Evolutionary conservation across 1,284 basidiomycete genomes (phyloP), one percentile per base, ranked within the genome.

Genomic region (Takashimella tepidaria): DNA sequence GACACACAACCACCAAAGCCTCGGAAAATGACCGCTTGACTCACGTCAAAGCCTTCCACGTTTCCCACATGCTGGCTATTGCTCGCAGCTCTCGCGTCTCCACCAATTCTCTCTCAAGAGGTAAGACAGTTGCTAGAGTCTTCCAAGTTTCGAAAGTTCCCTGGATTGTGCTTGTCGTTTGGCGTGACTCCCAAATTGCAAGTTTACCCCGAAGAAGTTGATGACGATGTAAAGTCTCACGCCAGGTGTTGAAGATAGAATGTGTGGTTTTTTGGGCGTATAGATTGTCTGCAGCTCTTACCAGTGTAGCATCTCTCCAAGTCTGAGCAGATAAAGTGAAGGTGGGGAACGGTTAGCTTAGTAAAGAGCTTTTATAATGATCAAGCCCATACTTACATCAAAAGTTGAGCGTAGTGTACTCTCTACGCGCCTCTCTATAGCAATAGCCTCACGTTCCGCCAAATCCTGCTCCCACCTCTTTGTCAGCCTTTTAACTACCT

Each of bases 391-490:
- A 52, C 67, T 61, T 50, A 70, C 70, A 23, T 58, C 49, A 23
- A 70, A 59, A 1, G 53, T 50, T 6, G 40, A 11, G 13, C 45
- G 25, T 6, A 47, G n/a, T 13, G 20, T 24, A 47, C 43, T 27
- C 21, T 41, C 19, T 10, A 45, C 37, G 21, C 49, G 41, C 37
- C 24, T 49, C 27, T 46, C n/a, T 1, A 45, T 31, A 13, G 45
- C 45, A 4, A 16, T 37, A 26, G 22, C 21, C 41, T 68, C 70
- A 4, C 59, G 52, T 41, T 55, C 40, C 40, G 44, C 57, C 63
- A 73, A 59, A 41, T 70, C 69, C 25, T 47, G 44, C 53, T 67
- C 60, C 69, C 67, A 73, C n/a, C 64, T 54, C 44, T 59, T 55
- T 2, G 63, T 70, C 23, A 62, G 57, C 10, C 37, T 53, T 45